Evolutionary conservation across 202 grass and related monocot genomes (phyloP), one percentile per base, ranked within the genome.

Genomic region (Zizania palustris): DNA sequence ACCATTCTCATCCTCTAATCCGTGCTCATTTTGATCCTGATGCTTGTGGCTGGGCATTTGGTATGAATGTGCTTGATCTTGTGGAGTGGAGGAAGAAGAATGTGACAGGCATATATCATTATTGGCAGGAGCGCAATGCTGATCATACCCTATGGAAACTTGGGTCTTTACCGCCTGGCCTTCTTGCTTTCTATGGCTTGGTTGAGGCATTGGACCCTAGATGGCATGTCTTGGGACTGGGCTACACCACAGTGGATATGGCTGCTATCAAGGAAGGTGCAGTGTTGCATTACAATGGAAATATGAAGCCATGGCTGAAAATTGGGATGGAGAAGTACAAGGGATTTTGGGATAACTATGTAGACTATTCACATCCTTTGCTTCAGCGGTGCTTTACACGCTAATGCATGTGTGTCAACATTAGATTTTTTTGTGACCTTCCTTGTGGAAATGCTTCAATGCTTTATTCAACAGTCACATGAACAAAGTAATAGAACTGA

Each of bases 321-420:
- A 98, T 98, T 85, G 96, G 96, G 69, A 99, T 99, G 87, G 96
- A 99, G 46, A 99, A 99, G 60, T 99, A 99, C 80, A 99, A 89
- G 80, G 79, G 87, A 3, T 91, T 99, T 40, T 99, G 96, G 96
- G 89, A 99, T 36, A 99, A 87, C 50, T 99, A 99, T 84, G 96
- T 99, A 60, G 90, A 99, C 58, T 99, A 95, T 81, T 93, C 96
- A 45, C 28, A 28, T 28, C 28, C 28, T 28, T 28, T 28, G 28
- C 28, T 28, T 28, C 92, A 96, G 80, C 85, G 12, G 37, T 99
- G 96, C 45, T 92, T 99, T 64, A 71, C 89, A 74, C 90, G 61
- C 72, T 94, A 79, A 88, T 85, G 56, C 46, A 54, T 83, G 58
- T 86, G 77, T 88, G 76, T 76, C 77, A 67, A 70, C 67, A 54